These are phyloP conservation scores for Celoporthe dispersa DNA, from an alignment of 2,329 filamentous ascomycete genomes.

Conservation along the genomic window DNA sequence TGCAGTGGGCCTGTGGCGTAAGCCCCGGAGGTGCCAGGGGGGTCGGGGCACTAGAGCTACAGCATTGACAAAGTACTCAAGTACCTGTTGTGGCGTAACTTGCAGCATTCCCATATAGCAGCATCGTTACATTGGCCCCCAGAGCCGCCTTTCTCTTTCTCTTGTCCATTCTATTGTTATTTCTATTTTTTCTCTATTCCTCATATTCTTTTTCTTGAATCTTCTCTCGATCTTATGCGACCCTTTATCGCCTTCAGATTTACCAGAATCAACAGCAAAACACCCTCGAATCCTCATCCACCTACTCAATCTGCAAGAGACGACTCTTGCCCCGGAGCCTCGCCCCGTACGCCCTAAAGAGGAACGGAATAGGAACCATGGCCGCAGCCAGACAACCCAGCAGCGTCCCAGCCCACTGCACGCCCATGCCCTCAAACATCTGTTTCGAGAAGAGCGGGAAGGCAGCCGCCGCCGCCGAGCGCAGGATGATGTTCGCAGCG, in stretches of 20 bases:
- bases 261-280: too few relatives aligned
- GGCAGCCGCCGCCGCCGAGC: slow-evolving; percentile 40
- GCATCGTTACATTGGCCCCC: too few relatives aligned
- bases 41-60: not conserved
- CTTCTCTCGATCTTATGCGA: too few relatives aligned
- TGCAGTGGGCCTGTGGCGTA: not conserved
- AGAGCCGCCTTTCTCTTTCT: not conserved
- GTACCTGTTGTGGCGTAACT: too few relatives aligned
- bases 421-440: slow-evolving; percentile 42
- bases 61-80: too few relatives aligned
- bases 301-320: not conserved
- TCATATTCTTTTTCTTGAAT: not conserved
- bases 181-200: not conserved
- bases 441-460: slow-evolving; percentile 43
- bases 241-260: too few relatives aligned
- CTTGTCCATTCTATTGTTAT: not conserved
- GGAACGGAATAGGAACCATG: slow-evolving; percentile 44
- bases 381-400: slow-evolving; percentile 42
- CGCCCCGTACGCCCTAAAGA: slow-evolving; percentile 39
- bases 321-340: slow-evolving; percentile 35
- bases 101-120: too few relatives aligned
- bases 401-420: slow-evolving; percentile 44
- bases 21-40: not conserved
- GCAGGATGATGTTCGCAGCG: slow-evolving; percentile 44
- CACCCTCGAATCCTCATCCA: not conserved